Evolutionary conservation across 257 asterid species (phyloP), one percentile per base, ranked within the genome.

Genomic region (Asclepias syriaca): DNA sequence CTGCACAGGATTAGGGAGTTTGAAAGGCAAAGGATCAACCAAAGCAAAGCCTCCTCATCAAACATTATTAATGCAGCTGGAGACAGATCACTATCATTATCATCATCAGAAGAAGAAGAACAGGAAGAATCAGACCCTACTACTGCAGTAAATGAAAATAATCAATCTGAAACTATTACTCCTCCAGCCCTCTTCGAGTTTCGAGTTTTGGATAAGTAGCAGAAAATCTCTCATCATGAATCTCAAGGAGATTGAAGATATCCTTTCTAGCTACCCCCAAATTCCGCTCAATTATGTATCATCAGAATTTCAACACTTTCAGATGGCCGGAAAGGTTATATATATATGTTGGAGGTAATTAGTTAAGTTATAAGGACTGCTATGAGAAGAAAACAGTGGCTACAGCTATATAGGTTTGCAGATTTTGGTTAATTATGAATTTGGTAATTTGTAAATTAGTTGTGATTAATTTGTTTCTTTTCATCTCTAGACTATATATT

Each of bases 1-100:
- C 77, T 89, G 85, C 70, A 66, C 3, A 80, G 71, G 55, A 4
- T 48, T 6, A 68, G 58, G 59, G 72, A 68, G 49, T 68, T 68
- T 68, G 72, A 68, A 29, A 51, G 48, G 8, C 3, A 16, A 8
- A 68, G 55, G n/a, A 2, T 67, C 49, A 21, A 1, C 58, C 53
- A 29, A 29, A 27, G 45, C 60, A 68, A 68, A 50, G 48, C 68
- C 48, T 32, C 40, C 43, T 27, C 40, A 27, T 6, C 55, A 14
- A 14, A 49, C 8, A 49, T 9, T 10, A 49, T 2, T 49, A 12
- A 4, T 50, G 39, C 18, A 34, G 48, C 24, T 6, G 29, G 40
- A 37, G 50, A 64, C 2, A 19, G 50, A 37, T 32, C 15, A 43
- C 1, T 1, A 7, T 8, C 9, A 43, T 8, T 1, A 43, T 8